Evolutionary conservation across 2,329 filamentous ascomycete species (phyloP), one percentile per base, ranked within the genome.

Genomic region (Cladosporium colombiae): DNA sequence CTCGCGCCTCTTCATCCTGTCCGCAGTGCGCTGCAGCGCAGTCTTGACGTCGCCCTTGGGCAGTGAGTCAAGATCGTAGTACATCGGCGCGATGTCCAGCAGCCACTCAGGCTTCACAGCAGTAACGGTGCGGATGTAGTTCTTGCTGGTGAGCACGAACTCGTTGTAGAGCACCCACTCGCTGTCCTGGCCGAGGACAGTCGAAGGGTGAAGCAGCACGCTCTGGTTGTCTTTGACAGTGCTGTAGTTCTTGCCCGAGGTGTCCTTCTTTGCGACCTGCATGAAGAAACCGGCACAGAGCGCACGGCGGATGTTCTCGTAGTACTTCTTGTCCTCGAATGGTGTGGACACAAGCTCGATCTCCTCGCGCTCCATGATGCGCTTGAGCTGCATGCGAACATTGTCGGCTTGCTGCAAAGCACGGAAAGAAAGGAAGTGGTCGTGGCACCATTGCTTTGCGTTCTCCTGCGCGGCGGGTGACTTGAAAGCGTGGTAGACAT

Each of bases 101-200:
- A 99, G 82, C 95, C 95, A 99, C 79, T 99, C 95, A 0, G 94
- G 91, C 77, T 91, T 91, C 64, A 99, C 90, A 33, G 91, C 89
- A 14, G 93, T 98, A 57, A 97, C 92, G 0, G 92, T 97, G 65
- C 96, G 88, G 73, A 99, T 94, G 78, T 97, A 99, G 81, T 98
- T 96, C 86, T 99, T 97, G 62, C 91, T 95, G 0, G 95, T 99
- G 65, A 99, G 86, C 14, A 99, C 95, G 75, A 98, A 99, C 77
- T 99, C 96, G 74, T 98, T 97, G 81, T 99, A 99, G 29, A 99
- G 82, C 29, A 99, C 92, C 95, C 95, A 99, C 71, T 99, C 95
- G 71, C 89, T 92, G 66, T 97, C 93, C 66, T 92, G 89, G 60
- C 88, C 87, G 25, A 99, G 84, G 35, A 97, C 93, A 0, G 93